Evolutionary conservation across 768 basidiomycete species (phyloP).

Genomic region (Lentinula boryana): DNA sequence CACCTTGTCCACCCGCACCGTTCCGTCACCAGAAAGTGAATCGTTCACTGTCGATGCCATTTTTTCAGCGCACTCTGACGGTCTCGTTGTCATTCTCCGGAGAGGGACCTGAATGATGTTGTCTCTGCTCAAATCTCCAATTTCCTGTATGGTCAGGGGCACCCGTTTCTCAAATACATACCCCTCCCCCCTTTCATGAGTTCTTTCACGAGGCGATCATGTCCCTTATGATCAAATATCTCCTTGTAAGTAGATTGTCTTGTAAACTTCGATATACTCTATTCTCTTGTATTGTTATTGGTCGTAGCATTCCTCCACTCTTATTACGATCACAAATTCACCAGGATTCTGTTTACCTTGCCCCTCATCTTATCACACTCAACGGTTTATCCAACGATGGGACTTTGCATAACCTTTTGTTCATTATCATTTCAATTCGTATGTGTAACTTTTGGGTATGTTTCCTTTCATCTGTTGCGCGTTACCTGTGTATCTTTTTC

Average conservation of each 20-base stretch:
- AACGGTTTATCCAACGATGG: background rate
- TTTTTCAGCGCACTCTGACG: slow-evolving; percentile 83
- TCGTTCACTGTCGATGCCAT: slow-evolving; percentile 66
- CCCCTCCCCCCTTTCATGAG: background rate
- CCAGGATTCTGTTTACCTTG: background rate
- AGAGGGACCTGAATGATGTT: slow-evolving; percentile 24
- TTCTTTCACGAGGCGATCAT: background rate
- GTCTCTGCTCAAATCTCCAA: background rate
- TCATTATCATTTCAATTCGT: background rate
- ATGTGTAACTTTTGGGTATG: background rate
- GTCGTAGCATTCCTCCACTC: background rate
- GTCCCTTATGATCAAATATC: background rate
- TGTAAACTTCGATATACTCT: background rate
- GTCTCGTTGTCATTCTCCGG: slow-evolving; percentile 74
- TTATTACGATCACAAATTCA: background rate
- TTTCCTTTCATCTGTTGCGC: too few relatives aligned
- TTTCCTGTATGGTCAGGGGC: background rate
- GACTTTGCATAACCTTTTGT: background rate
- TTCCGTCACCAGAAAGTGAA: slow-evolving; percentile 12
- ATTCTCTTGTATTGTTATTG: background rate
- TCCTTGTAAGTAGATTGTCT: background rate
- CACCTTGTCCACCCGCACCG: background rate
- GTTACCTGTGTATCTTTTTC: too few relatives aligned
- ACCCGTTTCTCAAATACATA: background rate
- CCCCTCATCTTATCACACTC: background rate